Base-by-base conservation (phyloP, 2,329 filamentous ascomycete species). In the Curvularia hawaiiensis region DNA sequence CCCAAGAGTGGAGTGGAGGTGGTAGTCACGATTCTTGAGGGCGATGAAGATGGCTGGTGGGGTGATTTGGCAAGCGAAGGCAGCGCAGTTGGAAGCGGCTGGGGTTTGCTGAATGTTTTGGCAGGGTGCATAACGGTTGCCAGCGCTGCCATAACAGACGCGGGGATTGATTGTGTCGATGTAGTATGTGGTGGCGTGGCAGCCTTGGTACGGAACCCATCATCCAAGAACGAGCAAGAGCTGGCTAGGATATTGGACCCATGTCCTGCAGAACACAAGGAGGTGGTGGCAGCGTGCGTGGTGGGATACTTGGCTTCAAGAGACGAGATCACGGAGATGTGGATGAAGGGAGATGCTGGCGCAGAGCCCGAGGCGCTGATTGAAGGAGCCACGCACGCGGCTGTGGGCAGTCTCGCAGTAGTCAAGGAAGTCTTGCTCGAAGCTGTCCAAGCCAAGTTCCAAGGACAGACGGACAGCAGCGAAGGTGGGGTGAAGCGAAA, bases 1-100 rank as follows among this genome's bases (percentile, higher is more conserved):
- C 95, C 95, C n/a, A 99, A 99, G 82, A 97, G 92, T 75, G 93
- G 92, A 44, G 88, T 97, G n/a, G 95, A 99, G 74, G 88, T 99
- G 40, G 89, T 97, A 18, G 87, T 99, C 48, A 97, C 92, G 0
- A 88, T 99, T 48, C 82, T 99, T 18, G 95, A 99, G 78, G 94
- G 92, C 3, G 95, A 98, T 71, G 91, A 97, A 73, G 90, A 94
- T 68, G 80, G 82, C 35, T 87, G 85, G 82, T 86, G 84, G 83
- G 86, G 83, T 4, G 83, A 86, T 72, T 62, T 57, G 31, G 62
- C 56, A 3, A 57, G 33, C 16, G 68, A 60, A 16, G 64, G 65
- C 11, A 80, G 77, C 52, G 85, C 88, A n/a, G 80, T 78, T 56
- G 78, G 84, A 74, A 74, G 84, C 76, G 86, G 90, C 14, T 96